These are phyloP conservation scores for Chalaropsis thielavioides DNA, from an alignment of 2,329 filamentous ascomycete genomes.

Conservation along the genomic window DNA sequence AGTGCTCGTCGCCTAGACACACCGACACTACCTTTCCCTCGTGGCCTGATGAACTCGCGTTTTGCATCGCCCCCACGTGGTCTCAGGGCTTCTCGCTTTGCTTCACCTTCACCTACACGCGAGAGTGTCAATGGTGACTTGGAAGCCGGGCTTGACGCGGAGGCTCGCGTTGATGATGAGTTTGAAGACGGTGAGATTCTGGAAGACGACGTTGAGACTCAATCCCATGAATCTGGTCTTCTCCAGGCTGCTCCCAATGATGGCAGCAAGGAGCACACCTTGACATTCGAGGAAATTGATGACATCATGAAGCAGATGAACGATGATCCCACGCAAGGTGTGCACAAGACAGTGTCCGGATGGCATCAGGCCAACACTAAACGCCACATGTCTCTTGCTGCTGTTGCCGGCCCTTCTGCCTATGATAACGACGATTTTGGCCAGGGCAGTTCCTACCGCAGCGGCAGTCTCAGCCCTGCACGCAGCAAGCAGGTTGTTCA, in stretches of 20 bases:
- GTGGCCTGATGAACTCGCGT: constrained; percentile 31
- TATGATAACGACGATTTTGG: background rate
- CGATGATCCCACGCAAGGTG: constrained; percentile 56
- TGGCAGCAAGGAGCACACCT: constrained; percentile 23
- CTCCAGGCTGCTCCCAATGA: constrained; percentile 21
- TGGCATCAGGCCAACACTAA: constrained; percentile 34
- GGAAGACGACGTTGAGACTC: constrained; percentile 18
- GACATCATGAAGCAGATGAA: constrained; percentile 81
- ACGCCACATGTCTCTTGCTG: constrained; percentile 27
- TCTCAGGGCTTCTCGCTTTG: constrained; percentile 36
- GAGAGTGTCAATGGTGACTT: constrained; percentile 24
- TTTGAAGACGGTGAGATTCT: constrained; percentile 22
- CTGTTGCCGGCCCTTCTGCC: constrained; percentile 20
- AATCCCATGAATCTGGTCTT: constrained; percentile 18
- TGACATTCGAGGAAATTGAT: constrained; percentile 73
- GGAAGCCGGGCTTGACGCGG: constrained; percentile 25
- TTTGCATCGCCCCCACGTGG: constrained; percentile 30
- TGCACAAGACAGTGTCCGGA: constrained; percentile 44
- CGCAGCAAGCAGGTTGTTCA: constrained; percentile 35
- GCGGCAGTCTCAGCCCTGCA: constrained; percentile 60
- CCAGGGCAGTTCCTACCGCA: constrained; percentile 32
- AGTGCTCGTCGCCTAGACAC: constrained; percentile 19
- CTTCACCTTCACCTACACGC: constrained; percentile 30
- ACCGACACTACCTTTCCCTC: constrained; percentile 17
- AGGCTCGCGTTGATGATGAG: constrained; percentile 25